Evolutionary conservation across 345 rosid genomes (phyloP).

Genomic region (Gossypium anomalum): DNA sequence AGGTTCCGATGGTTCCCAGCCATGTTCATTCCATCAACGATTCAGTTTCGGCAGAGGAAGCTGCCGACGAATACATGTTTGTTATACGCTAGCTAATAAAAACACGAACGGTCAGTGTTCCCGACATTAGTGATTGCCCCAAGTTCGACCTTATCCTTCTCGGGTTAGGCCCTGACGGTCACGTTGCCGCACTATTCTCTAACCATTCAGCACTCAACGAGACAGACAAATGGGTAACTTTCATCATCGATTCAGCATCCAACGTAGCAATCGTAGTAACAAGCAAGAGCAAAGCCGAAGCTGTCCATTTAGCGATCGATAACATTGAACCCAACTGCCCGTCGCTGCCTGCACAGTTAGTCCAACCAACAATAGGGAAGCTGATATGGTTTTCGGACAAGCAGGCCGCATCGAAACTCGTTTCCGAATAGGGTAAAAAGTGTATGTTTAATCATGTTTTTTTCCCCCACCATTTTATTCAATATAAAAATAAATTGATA

Average conservation of each 20-base stretch:
- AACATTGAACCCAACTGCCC: constrained; percentile 35
- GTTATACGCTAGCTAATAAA: constrained; percentile 68
- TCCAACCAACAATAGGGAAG: constrained; percentile 62
- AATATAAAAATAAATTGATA: too few relatives aligned
- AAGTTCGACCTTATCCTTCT: constrained; percentile 87
- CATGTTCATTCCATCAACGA: constrained; percentile 80
- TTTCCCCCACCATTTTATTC: too few relatives aligned
- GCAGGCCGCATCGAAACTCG: constrained; percentile 63
- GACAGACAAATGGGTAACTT: constrained; percentile 72
- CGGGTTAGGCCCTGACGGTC: constrained; percentile 82
- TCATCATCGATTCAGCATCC: constrained; percentile 64
- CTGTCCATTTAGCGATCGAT: constrained; percentile 56
- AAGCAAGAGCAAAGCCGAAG: constrained; percentile 73
- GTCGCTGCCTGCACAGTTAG: constrained; percentile 56
- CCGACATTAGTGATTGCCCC: constrained; percentile 76
- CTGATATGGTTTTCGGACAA: constrained; percentile 82
- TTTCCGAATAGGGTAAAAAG: constrained; percentile 32
- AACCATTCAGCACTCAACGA: constrained; percentile 55
- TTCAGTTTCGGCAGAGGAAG: constrained; percentile 71
- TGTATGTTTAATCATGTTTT: not conserved
- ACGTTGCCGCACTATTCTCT: constrained; percentile 81
- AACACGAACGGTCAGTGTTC: constrained; percentile 35
- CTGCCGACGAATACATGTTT: constrained; percentile 69
- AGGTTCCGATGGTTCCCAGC: constrained; percentile 75
- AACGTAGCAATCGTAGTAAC: constrained; percentile 64